A percentile compares a stretch with the other conserved stretches of the same genome.
Evolutionary conservation across 2,329 filamentous ascomycete species (phyloP).

Genomic region (Aspergillus brasiliensis): DNA sequence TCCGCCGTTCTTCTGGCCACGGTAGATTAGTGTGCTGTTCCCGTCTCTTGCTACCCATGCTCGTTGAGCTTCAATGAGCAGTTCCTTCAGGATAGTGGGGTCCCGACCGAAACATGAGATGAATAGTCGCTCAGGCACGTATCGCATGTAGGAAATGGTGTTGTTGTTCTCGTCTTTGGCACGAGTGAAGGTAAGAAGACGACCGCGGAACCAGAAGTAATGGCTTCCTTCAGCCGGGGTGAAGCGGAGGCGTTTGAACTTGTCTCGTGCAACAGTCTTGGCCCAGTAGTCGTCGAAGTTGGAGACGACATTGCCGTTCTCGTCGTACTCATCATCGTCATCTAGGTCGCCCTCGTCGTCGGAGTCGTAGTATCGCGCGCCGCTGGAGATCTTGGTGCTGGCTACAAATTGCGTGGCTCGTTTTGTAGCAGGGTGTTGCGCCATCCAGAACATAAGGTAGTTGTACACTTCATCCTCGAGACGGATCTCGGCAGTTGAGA

Average conservation of each 20-base stretch:
- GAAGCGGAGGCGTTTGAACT: slow-evolving; percentile 50
- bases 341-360: slow-evolving; percentile 23
- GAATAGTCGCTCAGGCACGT: slow-evolving; percentile 33
- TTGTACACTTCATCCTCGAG: slow-evolving; percentile 73
- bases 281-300: slow-evolving; percentile 46
- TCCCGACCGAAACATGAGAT: slow-evolving; percentile 41
- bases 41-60: slow-evolving; percentile 39
- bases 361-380: slow-evolving; percentile 32
- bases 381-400: slow-evolving; percentile 59
- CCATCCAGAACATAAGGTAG: slow-evolving; percentile 71
- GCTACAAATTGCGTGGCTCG: slow-evolving; percentile 65
- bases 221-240: slow-evolving; percentile 69
- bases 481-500: slow-evolving; percentile 67
- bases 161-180: slow-evolving; percentile 29
- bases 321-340: slow-evolving; percentile 32
- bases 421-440: slow-evolving; percentile 62
- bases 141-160: slow-evolving; percentile 12
- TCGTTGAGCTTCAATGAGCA: slow-evolving; percentile 41
- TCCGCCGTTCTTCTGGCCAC: slow-evolving; percentile 29
- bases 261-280: slow-evolving; percentile 41
- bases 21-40: slow-evolving; percentile 43
- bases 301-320: slow-evolving; percentile 39
- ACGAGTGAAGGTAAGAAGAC: slow-evolving; percentile 49
- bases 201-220: slow-evolving; percentile 67
- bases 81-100: slow-evolving; percentile 34